Conservation (phyloP, 1,284 basidiomycete genomes). For the Sphagnurus paluster region DNA sequence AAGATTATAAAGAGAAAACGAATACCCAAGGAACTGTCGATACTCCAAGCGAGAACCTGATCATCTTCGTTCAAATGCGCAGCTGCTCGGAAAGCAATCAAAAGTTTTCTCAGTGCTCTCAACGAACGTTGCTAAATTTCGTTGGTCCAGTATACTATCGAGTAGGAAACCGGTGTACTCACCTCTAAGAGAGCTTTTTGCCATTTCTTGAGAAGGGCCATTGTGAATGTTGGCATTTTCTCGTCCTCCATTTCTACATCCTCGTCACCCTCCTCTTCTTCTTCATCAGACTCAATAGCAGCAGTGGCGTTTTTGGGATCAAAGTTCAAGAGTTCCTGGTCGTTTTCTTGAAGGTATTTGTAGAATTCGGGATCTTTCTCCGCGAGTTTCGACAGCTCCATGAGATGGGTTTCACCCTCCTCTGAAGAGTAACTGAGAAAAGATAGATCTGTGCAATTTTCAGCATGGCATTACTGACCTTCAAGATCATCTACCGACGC, state of each 20-base stretch:
- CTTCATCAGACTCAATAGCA: slow-evolving; percentile 43
- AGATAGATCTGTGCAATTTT: background rate
- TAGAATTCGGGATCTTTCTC: slow-evolving; percentile 98
- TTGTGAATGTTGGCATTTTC: slow-evolving; percentile 68
- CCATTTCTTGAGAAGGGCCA: slow-evolving; percentile 79
- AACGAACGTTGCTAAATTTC: slow-evolving; percentile 76
- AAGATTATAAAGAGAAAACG: slow-evolving; percentile 15
- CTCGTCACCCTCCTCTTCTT: slow-evolving; percentile 36
- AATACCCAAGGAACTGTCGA: slow-evolving; percentile 78
- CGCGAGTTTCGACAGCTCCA: slow-evolving; percentile 87
- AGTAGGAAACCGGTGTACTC: slow-evolving; percentile 19
- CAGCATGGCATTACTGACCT: slow-evolving; percentile 38
- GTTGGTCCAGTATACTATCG: background rate
- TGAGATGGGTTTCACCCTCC: slow-evolving; percentile 70
- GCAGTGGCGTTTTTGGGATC: slow-evolving; percentile 49
- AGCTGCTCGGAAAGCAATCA: slow-evolving; percentile 89
- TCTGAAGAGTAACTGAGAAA: slow-evolving; percentile 37
- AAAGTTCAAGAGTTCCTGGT: slow-evolving; percentile 87
- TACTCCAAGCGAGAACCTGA: slow-evolving; percentile 75
- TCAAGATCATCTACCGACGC: slow-evolving; percentile 77
- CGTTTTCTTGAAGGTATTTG: slow-evolving; percentile 97
- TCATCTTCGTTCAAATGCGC: slow-evolving; percentile 89
- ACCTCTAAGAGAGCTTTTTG: slow-evolving; percentile 91
- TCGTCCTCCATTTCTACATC: slow-evolving; percentile 40
- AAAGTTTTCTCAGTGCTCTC: slow-evolving; percentile 80